Conservation (phyloP, 2,329 filamentous ascomycete species). For the Epichloe uncinata region DNA sequence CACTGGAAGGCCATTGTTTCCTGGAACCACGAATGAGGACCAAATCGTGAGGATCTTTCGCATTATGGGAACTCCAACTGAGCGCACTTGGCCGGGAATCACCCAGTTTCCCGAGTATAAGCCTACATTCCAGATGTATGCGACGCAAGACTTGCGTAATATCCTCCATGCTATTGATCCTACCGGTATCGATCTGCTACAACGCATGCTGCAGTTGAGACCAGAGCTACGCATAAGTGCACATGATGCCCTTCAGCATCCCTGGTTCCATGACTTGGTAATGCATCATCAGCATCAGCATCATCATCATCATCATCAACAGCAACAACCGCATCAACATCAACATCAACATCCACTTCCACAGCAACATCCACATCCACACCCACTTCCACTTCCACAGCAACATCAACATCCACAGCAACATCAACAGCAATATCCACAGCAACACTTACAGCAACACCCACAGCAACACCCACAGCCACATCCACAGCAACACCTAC, state of each 20-base stretch:
- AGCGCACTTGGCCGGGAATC: constrained; percentile 91
- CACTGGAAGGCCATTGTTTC: constrained; percentile 87
- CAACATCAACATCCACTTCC: no score
- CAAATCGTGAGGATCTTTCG: constrained; percentile 95
- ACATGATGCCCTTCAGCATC: constrained; percentile 72
- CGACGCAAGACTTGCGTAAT: constrained; percentile 75
- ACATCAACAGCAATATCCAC: constrained; percentile 15
- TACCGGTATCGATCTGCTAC: constrained; percentile 73
- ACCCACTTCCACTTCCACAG: constrained; percentile 33
- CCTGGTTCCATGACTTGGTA: constrained; percentile 75
- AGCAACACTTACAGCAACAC: constrained; percentile 1
- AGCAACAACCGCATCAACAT: constrained; percentile 16
- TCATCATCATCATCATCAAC: constrained; percentile 27
- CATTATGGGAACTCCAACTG: constrained; percentile 94
- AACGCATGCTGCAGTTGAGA: constrained; percentile 81
- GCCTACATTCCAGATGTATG: constrained; percentile 84
- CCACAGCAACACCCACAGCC: constrained; percentile 25
- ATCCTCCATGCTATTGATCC: constrained; percentile 87
- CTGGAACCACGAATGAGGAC: constrained; percentile 95
- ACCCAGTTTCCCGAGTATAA: constrained; percentile 97
- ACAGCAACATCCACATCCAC: constrained; percentile 10
- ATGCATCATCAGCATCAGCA: constrained; percentile 28
- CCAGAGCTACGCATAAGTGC: constrained; percentile 88
- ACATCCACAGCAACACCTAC: constrained; percentile 27
- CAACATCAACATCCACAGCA: constrained; percentile 31